A percentile compares a stretch with the other conserved stretches of the same genome.
Evolutionary conservation across 192 early-diverging fungal species (phyloP).

Genomic region (Coemansia sp.): DNA sequence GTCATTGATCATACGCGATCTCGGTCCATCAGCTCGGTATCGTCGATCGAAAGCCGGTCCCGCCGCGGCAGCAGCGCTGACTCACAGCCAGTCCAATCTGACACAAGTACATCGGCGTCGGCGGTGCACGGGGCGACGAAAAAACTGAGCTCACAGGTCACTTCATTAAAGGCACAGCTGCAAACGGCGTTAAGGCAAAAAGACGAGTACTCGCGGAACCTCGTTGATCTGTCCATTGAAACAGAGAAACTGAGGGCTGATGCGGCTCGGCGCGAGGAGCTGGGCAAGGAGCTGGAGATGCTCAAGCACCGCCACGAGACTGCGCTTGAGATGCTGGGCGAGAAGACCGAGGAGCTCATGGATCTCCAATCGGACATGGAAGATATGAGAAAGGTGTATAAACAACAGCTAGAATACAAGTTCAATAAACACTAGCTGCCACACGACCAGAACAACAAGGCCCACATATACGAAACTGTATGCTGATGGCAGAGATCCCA

Average conservation of each 20-base stretch:
- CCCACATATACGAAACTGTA: too few relatives aligned
- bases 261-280: slow-evolving; percentile 12
- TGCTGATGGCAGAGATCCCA: too few relatives aligned
- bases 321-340: slow-evolving; percentile 84
- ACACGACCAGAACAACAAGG: too few relatives aligned
- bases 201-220: slow-evolving; percentile 38
- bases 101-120: slow-evolving; percentile 1
- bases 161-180: slow-evolving; percentile 50
- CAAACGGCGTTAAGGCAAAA: slow-evolving; percentile 44
- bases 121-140: slow-evolving; percentile 19
- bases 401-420: too few relatives aligned
- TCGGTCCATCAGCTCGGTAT: slow-evolving; percentile 29
- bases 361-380: slow-evolving; percentile 74
- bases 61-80: slow-evolving; percentile 35
- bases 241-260: slow-evolving; percentile 56
- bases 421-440: too few relatives aligned
- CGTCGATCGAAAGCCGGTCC: slow-evolving; percentile 33
- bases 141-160: slow-evolving; percentile 44
- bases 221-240: slow-evolving; percentile 68
- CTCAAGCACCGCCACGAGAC: slow-evolving; percentile 62
- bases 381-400: slow-evolving; percentile 79
- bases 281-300: slow-evolving; percentile 58
- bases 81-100: slow-evolving; percentile 1
- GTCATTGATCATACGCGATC: slow-evolving; percentile 21
- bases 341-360: slow-evolving; percentile 81